Conservation (phyloP, 2,329 filamentous ascomycete species). For the Alternaria metachromatica region DNA sequence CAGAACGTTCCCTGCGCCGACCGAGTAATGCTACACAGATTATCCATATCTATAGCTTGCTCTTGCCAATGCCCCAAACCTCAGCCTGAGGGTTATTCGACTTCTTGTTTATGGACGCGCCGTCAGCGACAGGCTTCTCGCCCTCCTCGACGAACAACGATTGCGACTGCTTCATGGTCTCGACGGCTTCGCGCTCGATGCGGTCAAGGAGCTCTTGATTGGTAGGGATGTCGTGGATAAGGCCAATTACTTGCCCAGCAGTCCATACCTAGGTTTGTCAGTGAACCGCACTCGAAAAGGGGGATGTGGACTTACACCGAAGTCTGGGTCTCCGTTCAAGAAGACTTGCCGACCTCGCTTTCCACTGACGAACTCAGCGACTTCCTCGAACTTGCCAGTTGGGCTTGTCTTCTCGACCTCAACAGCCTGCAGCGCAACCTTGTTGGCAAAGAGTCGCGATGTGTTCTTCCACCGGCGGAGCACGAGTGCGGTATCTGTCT, state of each 20-base stretch:
- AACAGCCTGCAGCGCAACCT: slow-evolving; percentile 79
- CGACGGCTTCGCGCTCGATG: slow-evolving; percentile 56
- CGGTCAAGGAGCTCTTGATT: slow-evolving; percentile 54
- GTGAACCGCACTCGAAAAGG: not conserved
- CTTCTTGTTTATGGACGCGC: slow-evolving; percentile 37
- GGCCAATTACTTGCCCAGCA: slow-evolving; percentile 85
- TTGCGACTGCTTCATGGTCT: slow-evolving; percentile 49
- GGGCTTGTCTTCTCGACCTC: slow-evolving; percentile 83
- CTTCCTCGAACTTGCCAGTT: slow-evolving; percentile 86
- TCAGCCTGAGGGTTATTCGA: slow-evolving; percentile 51
- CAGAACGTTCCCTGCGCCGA: not conserved
- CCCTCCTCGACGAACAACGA: slow-evolving; percentile 44
- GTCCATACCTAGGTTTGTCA: slow-evolving; percentile 82
- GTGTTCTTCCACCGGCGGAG: slow-evolving; percentile 94
- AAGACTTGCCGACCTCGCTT: slow-evolving; percentile 92
- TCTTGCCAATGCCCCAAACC: slow-evolving; percentile 53
- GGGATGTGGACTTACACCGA: slow-evolving; percentile 59
- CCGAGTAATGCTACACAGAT: not conserved
- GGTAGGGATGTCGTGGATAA: slow-evolving; percentile 60
- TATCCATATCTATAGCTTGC: slow-evolving; percentile 44
- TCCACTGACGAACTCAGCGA: slow-evolving; percentile 86
- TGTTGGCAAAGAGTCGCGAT: slow-evolving; percentile 85
- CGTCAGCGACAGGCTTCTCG: slow-evolving; percentile 26
- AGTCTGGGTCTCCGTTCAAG: slow-evolving; percentile 87
- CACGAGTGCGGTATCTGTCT: slow-evolving; percentile 90